These are phyloP conservation scores for Saksenaea oblongispora DNA, from an alignment of 371 early-diverging fungal species.

Conservation along the genomic window DNA sequence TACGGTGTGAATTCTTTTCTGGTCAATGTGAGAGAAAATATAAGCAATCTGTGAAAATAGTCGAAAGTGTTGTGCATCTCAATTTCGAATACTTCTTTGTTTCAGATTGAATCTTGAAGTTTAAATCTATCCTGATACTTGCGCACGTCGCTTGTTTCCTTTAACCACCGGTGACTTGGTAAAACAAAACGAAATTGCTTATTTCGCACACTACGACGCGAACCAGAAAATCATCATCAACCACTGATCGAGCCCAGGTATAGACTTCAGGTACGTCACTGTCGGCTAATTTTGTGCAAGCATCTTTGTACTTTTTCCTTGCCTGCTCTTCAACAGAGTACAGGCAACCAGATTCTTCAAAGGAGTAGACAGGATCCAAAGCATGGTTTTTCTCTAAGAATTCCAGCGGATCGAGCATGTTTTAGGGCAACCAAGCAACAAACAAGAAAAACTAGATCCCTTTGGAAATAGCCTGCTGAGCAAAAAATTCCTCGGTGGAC, in stretches of 20 bases:
- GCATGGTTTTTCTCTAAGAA: neutral
- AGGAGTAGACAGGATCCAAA: neutral
- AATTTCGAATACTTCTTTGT: neutral
- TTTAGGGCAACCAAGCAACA: neutral
- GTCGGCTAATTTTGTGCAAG: neutral
- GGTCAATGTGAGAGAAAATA: too few species aligned
- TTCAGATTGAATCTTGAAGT: neutral
- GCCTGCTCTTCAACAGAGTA: neutral
- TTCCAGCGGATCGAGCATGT: neutral
- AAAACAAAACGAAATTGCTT: neutral
- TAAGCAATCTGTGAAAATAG: too few species aligned
- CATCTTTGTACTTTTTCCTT: neutral
- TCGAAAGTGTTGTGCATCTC: neutral
- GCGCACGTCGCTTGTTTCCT: neutral
- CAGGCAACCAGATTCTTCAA: neutral
- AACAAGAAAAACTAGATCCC: neutral
- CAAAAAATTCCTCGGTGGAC: too few species aligned
- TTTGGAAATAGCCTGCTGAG: neutral
- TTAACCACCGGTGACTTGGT: neutral
- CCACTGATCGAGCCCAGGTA: neutral
- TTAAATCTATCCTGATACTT: neutral
- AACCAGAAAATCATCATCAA: neutral
- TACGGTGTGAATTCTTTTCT: too few species aligned
- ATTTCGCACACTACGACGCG: neutral
- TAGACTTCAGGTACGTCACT: neutral